These are phyloP conservation scores for Lithocarpus polystachyus DNA, from an alignment of 306 rosid species.

Conservation along the genomic window DNA sequence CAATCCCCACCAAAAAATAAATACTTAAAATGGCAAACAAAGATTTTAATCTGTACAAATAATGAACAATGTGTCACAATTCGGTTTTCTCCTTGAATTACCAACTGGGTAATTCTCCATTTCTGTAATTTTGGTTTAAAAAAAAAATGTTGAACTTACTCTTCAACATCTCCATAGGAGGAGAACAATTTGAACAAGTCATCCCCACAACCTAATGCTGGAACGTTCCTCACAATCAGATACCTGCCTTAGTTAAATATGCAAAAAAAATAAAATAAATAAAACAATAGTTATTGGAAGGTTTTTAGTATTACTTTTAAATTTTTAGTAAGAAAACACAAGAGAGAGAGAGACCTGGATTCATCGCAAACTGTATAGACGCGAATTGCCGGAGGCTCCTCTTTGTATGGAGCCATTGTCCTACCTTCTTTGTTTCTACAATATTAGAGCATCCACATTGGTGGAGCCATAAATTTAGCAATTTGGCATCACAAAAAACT, in stretches of 20 bases:
- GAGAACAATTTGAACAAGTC: conserved; percentile 66
- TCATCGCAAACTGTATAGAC: conserved; percentile 87
- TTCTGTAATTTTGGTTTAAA: no score
- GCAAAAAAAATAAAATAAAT: not conserved
- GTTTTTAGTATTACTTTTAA: not conserved
- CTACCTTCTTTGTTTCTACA: not conserved
- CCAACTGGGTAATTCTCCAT: no score
- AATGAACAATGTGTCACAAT: no score
- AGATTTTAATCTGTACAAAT: no score
- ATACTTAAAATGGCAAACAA: no score
- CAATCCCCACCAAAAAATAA: no score
- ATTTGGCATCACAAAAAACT: no score
- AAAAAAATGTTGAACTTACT: conserved; percentile 30
- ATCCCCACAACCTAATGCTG: conserved; percentile 80
- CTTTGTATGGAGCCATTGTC: conserved; percentile 63
- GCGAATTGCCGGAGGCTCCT: conserved; percentile 66
- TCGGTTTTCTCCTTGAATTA: no score
- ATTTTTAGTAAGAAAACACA: not conserved
- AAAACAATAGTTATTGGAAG: not conserved
- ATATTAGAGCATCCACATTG: no score
- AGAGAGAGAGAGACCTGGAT: conserved; percentile 47
- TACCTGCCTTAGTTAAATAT: conserved; percentile 35
- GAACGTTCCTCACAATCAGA: conserved; percentile 79
- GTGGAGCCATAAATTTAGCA: no score
- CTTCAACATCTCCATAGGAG: conserved; percentile 76